Evolutionary conservation across 805 yeast genomes (phyloP), one percentile per base, ranked within the genome.

Genomic region (Starmerella bombicola): DNA sequence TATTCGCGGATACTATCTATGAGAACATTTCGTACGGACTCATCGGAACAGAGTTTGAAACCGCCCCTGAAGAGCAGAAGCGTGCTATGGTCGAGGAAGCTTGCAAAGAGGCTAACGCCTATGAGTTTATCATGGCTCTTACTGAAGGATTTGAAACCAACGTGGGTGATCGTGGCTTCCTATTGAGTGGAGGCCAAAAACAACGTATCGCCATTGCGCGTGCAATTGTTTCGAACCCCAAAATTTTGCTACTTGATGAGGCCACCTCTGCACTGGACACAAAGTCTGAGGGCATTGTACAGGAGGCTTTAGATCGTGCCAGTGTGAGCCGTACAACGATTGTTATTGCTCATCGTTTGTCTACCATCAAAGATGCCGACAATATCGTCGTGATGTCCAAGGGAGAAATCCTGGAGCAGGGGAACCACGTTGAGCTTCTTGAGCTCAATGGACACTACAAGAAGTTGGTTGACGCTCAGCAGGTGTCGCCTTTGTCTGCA

Each of bases 21-120:
- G 96, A 88, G 55, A 88, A 88, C 55, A 76, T 88, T 33, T 68
- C 86, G 42, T 88, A 81, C 60, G 98, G 97, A 17, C 64, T 84
- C 37, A 65, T 71, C 26, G 82, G 95, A 1, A 66, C 76, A 0
- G 80, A 80, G 54, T 74, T 69, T 30, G 88, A 85, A 41, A 35
- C 58, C 48, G 64, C 66, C 38, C 34, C 62, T 36, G 55, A 62
- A 17, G 61, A 62, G 50, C 53, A 53, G 51, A 55, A 65, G 54
- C 48, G 65, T 33, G 58, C 57, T 40, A 43, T 62, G 24, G 62
- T 66, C 16, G 53, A 55, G 23, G 54, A 57, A 6, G 66, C 66
- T 1, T 58, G 63, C 42, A 54, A 53, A 35, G 59, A 56, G 41
- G 65, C 66, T 38, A 61, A 62, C 31, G 66, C 66, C 9, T 62